Evolutionary conservation across 1,284 basidiomycete species (phyloP).

Genomic region (Trichosporon coremiiforme): DNA sequence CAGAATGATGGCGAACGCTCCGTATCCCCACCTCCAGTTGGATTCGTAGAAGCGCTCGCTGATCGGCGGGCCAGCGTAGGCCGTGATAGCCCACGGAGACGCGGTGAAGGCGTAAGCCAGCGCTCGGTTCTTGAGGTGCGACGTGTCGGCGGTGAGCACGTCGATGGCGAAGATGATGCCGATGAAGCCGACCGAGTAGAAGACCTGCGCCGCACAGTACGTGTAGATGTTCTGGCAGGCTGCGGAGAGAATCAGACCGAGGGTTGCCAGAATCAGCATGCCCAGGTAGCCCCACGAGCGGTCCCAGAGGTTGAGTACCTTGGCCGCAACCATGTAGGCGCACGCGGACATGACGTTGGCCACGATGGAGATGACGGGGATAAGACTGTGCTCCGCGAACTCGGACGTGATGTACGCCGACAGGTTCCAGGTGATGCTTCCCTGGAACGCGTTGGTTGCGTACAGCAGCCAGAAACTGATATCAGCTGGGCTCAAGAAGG

Average conservation of each 20-base stretch:
- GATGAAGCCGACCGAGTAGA: conserved; percentile 53
- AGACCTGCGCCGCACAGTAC: conserved; percentile 49
- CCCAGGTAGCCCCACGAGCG: conserved; percentile 41
- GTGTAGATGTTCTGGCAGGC: conserved; percentile 44
- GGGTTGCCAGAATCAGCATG: conserved; percentile 39
- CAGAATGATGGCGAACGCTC: conserved; percentile 55
- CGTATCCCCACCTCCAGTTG: conserved; percentile 57
- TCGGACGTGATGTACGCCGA: conserved; percentile 42
- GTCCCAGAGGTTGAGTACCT: conserved; percentile 49
- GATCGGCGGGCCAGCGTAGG: conserved; percentile 53
- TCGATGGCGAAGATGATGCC: conserved; percentile 56
- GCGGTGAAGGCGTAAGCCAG: conserved; percentile 57
- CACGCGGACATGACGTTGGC: conserved; percentile 44
- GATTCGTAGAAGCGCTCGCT: conserved; percentile 45
- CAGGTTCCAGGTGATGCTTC: conserved; percentile 47
- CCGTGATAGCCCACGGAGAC: conserved; percentile 56
- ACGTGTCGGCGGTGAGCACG: conserved; percentile 56
- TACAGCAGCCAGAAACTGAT: conserved; percentile 49
- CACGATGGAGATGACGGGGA: conserved; percentile 50
- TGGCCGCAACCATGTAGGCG: conserved; percentile 46
- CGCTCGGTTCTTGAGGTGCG: conserved; percentile 52
- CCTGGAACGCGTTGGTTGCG: conserved; percentile 49
- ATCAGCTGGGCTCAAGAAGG: not conserved
- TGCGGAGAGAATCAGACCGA: conserved; percentile 50
- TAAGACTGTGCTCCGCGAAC: conserved; percentile 48